Base-by-base conservation (phyloP, 1,284 basidiomycete genomes). In the Leccinum griseonigrum region DNA sequence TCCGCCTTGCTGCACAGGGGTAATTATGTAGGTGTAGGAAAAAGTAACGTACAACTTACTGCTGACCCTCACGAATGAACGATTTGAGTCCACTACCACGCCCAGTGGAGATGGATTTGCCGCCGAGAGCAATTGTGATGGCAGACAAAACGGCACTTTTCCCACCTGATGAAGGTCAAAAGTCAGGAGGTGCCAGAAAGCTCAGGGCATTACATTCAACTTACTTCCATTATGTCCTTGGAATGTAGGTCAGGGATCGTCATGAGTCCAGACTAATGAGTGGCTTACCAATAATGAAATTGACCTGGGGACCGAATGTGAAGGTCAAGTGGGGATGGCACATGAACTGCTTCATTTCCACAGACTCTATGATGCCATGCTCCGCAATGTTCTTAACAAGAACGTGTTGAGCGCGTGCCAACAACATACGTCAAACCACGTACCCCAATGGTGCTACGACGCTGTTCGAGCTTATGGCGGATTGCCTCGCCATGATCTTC, bases 91-190 rank as follows among this genome's bases (percentile, higher is more conserved):
- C 94, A 67, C 75, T 86, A 9, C 92, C 96, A 67, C 96, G 87
- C 26, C 95, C 95, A 2, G 97, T 99, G 0, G 90, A 85, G 29
- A 78, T 85, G 2, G 96, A 92, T 75, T 97, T 98, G 1, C 95
- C 95, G 55, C 97, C 97, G 0, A 99, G 83, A 3, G 94, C 96
- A 18, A 99, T 85, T 1, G 95, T 95, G 65, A 99, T 88, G 2
- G 91, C 97, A 8, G 97, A 95, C 36, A 99, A 82, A 46, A 98
- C 88, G 1, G 97, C 96, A 72, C 94, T 97, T 78, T 99, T 99
- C 13, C 97, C 96, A 76, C 94, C 91, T 93, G 26, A 63, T 26
- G 63, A 46, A 43, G 29, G 56, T 48, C 2, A 36, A 26, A 52
- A 11, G 34, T 55, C 46, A 48, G 18, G n/a, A 1, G 14, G 2